These are phyloP conservation scores for Blastobotrys mokoenaii DNA, from an alignment of 805 yeast genomes.

Conservation along the genomic window DNA sequence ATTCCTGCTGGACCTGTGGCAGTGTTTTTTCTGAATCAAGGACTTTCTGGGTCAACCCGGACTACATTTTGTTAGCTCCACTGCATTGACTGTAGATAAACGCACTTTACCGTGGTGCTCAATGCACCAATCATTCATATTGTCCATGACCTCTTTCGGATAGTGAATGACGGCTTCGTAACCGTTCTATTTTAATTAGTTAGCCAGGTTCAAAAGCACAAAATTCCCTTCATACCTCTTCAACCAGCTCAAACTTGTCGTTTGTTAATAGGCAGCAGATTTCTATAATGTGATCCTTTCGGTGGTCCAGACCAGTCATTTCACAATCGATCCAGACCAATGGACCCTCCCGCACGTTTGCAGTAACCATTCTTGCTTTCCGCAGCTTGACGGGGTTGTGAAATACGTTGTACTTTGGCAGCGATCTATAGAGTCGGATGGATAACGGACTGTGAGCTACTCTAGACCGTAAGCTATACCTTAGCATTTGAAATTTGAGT, in stretches of 20 bases:
- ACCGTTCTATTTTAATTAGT: conserved; percentile 33
- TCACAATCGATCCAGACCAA: conserved; percentile 97
- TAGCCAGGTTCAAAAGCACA: too few species aligned
- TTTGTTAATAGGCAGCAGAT: conserved; percentile 88
- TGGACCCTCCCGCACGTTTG: conserved; percentile 15
- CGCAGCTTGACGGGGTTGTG: neutral
- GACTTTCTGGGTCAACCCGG: conserved; percentile 71
- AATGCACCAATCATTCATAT: conserved; percentile 85
- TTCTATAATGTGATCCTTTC: conserved; percentile 79
- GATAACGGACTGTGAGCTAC: too few species aligned
- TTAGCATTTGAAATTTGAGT: too few species aligned
- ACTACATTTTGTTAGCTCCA: conserved; percentile 9
- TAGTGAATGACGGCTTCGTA: conserved; percentile 77
- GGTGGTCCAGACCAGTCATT: conserved; percentile 91
- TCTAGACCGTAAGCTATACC: too few species aligned
- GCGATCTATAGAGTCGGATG: too few species aligned
- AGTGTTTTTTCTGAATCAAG: conserved; percentile 45
- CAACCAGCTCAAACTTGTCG: conserved; percentile 63
- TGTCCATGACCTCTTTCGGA: conserved; percentile 49
- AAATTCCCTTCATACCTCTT: conserved; percentile 36
- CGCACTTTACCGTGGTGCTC: conserved; percentile 61
- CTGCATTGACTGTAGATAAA: conserved; percentile 2
- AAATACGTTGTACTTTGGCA: neutral
- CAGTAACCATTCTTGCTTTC: too few species aligned
- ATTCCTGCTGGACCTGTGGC: conserved; percentile 54